A percentile compares a stretch with the other conserved stretches of the same genome.
These are phyloP conservation scores for Boechera divaricarpa DNA, from an alignment of 345 rosid genomes.

Conservation along the genomic window DNA sequence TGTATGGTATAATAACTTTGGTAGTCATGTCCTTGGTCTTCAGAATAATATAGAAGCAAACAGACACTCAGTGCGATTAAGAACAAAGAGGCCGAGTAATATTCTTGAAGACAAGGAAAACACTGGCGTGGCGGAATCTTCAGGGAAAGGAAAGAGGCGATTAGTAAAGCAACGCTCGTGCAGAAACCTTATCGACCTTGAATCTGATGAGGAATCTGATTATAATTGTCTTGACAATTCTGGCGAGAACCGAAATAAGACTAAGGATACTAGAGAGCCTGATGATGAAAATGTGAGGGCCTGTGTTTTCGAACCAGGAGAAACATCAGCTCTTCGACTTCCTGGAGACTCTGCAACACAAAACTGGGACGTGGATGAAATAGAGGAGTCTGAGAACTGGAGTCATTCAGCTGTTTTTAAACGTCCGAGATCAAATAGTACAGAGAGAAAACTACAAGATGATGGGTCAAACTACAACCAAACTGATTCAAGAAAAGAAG, in stretches of 20 bases:
- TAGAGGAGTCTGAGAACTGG: slow-evolving; percentile 49
- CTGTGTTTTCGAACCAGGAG: slow-evolving; percentile 45
- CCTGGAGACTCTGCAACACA: slow-evolving; percentile 30
- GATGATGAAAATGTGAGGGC: slow-evolving; percentile 28
- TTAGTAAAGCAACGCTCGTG: slow-evolving; percentile 51
- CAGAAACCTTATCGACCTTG: slow-evolving; percentile 48
- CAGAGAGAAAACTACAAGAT: slow-evolving; percentile 31
- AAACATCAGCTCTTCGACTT: slow-evolving; percentile 47
- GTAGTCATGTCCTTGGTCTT: not conserved
- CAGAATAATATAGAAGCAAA: slow-evolving; percentile 31
- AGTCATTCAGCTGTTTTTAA: slow-evolving; percentile 40
- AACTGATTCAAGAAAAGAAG: slow-evolving; percentile 33
- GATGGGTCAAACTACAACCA: slow-evolving; percentile 36
- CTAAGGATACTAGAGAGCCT: slow-evolving; percentile 35
- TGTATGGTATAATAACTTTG: not conserved
- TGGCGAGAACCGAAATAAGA: slow-evolving; percentile 29
- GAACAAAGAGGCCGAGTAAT: slow-evolving; percentile 35
- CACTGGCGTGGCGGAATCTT: slow-evolving; percentile 49
- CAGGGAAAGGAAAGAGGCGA: slow-evolving; percentile 51
- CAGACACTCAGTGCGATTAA: slow-evolving; percentile 30
- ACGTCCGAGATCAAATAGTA: slow-evolving; percentile 31
- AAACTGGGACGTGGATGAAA: slow-evolving; percentile 47
- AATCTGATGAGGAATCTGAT: slow-evolving; percentile 54
- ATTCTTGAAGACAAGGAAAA: slow-evolving; percentile 39
- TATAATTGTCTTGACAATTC: slow-evolving; percentile 10